Evolutionary conservation across 805 yeast genomes (phyloP).

Genomic region (Pachysolen tannophilus): DNA sequence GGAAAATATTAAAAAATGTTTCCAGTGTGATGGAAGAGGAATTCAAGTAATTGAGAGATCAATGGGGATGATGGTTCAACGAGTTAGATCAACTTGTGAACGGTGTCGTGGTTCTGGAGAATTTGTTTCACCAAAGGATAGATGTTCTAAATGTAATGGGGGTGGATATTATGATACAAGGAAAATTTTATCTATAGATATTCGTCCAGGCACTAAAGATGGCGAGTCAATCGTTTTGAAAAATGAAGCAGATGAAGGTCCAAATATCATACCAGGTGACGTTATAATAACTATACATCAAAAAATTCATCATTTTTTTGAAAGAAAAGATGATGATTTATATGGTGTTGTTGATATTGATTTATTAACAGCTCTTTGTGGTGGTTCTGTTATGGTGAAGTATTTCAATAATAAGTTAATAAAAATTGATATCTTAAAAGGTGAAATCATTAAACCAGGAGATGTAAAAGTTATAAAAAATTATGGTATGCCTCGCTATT

Average conservation of each 20-base stretch:
- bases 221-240: conserved; percentile 44
- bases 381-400: conserved; percentile 37
- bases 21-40: conserved; percentile 35
- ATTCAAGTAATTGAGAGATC: conserved; percentile 28
- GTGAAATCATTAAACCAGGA: conserved; percentile 46
- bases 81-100: conserved; percentile 35
- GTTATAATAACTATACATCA: conserved; percentile 46
- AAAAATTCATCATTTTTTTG: conserved; percentile 22
- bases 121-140: conserved; percentile 20
- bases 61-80: conserved; percentile 36
- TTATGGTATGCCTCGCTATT: conserved; percentile 56
- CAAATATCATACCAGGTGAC: conserved; percentile 52
- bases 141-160: conserved; percentile 37
- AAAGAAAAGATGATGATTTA: conserved; percentile 37
- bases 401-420: conserved; percentile 29
- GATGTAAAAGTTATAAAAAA: conserved; percentile 39
- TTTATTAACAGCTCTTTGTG: conserved; percentile 45
- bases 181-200: conserved; percentile 42
- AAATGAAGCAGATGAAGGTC: conserved; percentile 63
- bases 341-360: conserved; percentile 37
- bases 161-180: conserved; percentile 37
- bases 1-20: conserved; percentile 20
- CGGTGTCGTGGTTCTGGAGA: conserved; percentile 35
- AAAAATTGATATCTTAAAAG: conserved; percentile 33
- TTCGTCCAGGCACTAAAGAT: conserved; percentile 47